Conservation (phyloP, 1,284 basidiomycete species). For the Mrakiaceae sp. region DNA sequence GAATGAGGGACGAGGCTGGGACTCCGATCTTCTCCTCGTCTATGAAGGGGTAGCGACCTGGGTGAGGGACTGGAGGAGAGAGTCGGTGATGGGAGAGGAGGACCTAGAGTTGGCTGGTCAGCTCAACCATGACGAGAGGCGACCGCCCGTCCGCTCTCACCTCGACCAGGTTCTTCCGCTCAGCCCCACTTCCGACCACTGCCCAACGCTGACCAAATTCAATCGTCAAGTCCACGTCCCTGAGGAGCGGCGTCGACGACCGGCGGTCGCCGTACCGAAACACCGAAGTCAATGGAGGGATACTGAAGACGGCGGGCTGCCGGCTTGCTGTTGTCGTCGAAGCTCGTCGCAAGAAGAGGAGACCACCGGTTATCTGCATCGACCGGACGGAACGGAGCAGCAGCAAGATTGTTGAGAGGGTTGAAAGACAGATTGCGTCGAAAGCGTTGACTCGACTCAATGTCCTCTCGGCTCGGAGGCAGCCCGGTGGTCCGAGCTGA, state of each 20-base stretch:
- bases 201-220: slow-evolving; percentile 5
- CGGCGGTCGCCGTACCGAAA: background rate
- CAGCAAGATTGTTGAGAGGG: too few species aligned
- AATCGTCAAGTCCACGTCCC: slow-evolving; percentile 11
- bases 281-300: background rate
- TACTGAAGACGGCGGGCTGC: background rate
- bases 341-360: too few species aligned
- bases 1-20: slow-evolving; percentile 32
- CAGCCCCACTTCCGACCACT: slow-evolving; percentile 2
- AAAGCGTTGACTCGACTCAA: too few species aligned
- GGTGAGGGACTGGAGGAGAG: slow-evolving; percentile 44
- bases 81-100: slow-evolving; percentile 58
- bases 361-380: too few species aligned
- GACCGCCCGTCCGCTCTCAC: background rate
- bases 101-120: slow-evolving; percentile 37
- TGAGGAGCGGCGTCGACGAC: background rate
- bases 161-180: slow-evolving; percentile 8
- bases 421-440: too few species aligned
- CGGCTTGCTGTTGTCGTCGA: too few species aligned
- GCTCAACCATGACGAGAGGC: background rate
- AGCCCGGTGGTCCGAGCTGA: too few species aligned
- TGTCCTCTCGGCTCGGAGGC: too few species aligned
- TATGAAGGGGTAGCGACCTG: slow-evolving; percentile 53
- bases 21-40: slow-evolving; percentile 39
- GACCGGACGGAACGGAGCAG: too few species aligned